phyloP scores from a whole-genome alignment of 495 filamentous ascomycete species.

The Neurospora hispaniola region DNA sequence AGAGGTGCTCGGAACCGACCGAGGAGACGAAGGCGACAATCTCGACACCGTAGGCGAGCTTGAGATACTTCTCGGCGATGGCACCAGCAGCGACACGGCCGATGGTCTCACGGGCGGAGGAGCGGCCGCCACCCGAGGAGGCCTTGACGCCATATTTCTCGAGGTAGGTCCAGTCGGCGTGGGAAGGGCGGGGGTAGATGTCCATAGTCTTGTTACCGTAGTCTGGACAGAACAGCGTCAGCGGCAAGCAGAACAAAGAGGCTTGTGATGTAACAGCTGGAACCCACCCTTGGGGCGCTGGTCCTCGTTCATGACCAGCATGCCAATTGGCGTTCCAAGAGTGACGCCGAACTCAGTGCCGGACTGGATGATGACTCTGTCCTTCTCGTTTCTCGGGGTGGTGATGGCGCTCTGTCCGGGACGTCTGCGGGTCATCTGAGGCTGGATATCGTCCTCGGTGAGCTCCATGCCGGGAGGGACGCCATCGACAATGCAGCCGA shows the following conservation, averaged over 20 bases:
- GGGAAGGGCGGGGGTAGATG: constrained; percentile 77
- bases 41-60: constrained; percentile 69
- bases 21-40: constrained; percentile 87
- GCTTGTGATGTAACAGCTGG: not conserved
- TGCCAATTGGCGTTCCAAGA: constrained; percentile 81
- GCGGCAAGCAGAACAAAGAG: not conserved
- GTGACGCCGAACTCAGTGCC: constrained; percentile 91
- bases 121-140: constrained; percentile 82
- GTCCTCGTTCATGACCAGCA: constrained; percentile 85
- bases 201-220: constrained; percentile 91
- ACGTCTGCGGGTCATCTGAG: constrained; percentile 82
- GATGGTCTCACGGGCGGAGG: constrained; percentile 90
- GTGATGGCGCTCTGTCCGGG: constrained; percentile 87
- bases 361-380: constrained; percentile 83
- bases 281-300: constrained; percentile 62
- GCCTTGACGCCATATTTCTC: constrained; percentile 97
- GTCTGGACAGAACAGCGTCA: constrained; percentile 37
- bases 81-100: constrained; percentile 88
- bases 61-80: constrained; percentile 89
- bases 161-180: constrained; percentile 95
- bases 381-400: constrained; percentile 89
- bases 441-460: constrained; percentile 84
- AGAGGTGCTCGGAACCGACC: constrained; percentile 73
- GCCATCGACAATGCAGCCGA: constrained; percentile 82
- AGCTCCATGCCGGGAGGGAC: constrained; percentile 83